These are phyloP conservation scores for Leccinum fibrillosum DNA, from an alignment of 768 basidiomycete genomes.

Conservation along the genomic window DNA sequence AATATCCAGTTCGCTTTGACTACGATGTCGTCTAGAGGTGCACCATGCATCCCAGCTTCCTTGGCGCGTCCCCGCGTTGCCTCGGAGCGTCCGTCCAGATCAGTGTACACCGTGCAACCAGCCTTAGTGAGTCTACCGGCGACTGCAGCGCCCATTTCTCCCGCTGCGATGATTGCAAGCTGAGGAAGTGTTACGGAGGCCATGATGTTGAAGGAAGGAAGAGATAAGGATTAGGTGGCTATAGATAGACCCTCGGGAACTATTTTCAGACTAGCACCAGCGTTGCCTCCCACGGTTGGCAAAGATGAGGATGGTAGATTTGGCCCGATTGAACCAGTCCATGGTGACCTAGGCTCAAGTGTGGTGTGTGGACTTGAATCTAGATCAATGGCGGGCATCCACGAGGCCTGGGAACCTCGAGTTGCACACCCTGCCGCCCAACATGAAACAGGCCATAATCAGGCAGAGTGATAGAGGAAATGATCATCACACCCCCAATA, in stretches of 20 bases:
- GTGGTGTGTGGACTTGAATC: conserved; percentile 13
- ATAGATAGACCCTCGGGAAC: conserved; percentile 13
- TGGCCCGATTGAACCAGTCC: not conserved
- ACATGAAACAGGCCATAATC: not conserved
- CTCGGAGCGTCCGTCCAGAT: conserved; percentile 51
- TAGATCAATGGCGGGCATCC: conserved; percentile 14
- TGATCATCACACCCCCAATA: conserved; percentile 3
- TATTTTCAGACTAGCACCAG: not conserved
- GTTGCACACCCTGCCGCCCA: conserved; percentile 5
- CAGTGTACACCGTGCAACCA: conserved; percentile 55
- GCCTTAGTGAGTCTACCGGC: conserved; percentile 42
- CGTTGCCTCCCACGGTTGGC: not conserved
- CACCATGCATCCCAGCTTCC: conserved; percentile 49
- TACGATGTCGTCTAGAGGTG: conserved; percentile 36
- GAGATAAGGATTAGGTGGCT: conserved; percentile 3
- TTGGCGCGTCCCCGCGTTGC: conserved; percentile 46
- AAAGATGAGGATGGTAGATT: not conserved
- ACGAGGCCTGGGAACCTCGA: conserved; percentile 9
- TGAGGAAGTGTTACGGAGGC: conserved; percentile 11
- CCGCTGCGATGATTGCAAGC: conserved; percentile 52
- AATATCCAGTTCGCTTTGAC: conserved; percentile 43
- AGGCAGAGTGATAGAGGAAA: not conserved
- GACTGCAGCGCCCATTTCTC: conserved; percentile 59
- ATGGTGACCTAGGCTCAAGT: not conserved
- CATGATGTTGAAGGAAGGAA: conserved; percentile 15